Evolutionary conservation across 2,329 filamentous ascomycete genomes (phyloP), one percentile per base, ranked within the genome.

Genomic region (Cercospora berteroae): DNA sequence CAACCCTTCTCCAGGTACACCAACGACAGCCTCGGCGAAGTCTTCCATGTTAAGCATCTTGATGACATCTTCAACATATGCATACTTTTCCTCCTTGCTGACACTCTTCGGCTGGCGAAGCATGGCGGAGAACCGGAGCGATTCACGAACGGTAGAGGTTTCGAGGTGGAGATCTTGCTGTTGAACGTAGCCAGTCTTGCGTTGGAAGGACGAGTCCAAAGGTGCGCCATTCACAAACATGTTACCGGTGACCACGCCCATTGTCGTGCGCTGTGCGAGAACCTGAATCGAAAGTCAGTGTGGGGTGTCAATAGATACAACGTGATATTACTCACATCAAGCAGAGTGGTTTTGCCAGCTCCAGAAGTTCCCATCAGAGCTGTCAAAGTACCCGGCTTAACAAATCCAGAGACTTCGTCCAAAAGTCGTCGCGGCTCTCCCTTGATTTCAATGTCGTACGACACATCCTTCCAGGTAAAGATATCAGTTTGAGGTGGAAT

Each of bases 111-210:
- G 86, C 69, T 89, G 88, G 8, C 86, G 82, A 2, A 88, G 81
- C 74, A 85, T 78, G n/a, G 86, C 86, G 36, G 83, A 85, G 77
- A 88, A 88, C 0, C 80, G 79, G 4, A 88, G 77, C 52, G 81
- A 83, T 70, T 87, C 85, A 1, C 84, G 81, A 6, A 88, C 84
- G 0, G 86, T 88, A 2, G 85, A 78, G 0, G 84, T 87, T 48
- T 82, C 79, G 6, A 87, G 77, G 68, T 88, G 86, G 0, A 88
- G 77, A 77, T 91, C 88, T 76, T 90, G 87, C 66, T 90, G 88
- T 71, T 90, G 88, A 7, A 89, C 88, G 71, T 90, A 90, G 0
- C 88, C 88, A 0, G 87, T 89, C 74, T 88, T 88, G 6, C 88
- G 82, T 67, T 89, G 87, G 70, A 90, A 90, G 58, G 83, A 85